Evolutionary conservation across 2,329 filamentous ascomycete species (phyloP), one percentile per base, ranked within the genome.

Genomic region (Pseudogymnoascus sp.): DNA sequence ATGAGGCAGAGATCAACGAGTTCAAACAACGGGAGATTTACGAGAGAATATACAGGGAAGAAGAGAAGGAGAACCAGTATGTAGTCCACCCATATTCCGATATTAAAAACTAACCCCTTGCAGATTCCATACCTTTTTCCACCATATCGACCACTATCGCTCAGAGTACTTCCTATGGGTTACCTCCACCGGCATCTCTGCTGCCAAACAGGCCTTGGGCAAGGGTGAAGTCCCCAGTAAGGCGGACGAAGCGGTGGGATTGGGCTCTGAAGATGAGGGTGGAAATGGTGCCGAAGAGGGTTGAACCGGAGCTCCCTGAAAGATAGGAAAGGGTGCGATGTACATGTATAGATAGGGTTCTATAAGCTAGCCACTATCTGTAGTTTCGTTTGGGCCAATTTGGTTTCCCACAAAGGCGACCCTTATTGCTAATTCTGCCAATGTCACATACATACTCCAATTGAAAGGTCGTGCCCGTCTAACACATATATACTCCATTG

Each of bases 1-100:
- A 88, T 70, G 85, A 93, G 65, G 84, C 86, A 59, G 84, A 91
- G 75, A 90, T 99, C 69, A 82, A 89, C 66, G 88, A 87, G 65
- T 99, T 99, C 77, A 97, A 97, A 79, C 87, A 96, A 73, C 79
- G 87, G 68, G 87, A 96, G 74, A 97, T 99, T 65, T 99, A 99
- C 74, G 85, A 90, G 71, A 84, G 91, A 23, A 96, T 97, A 68
- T 97, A 96, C 75, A 83, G 88, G 25, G 88, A 96, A 61, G 95
- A 97, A 75, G 90, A 95, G 76, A 85, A 88, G 74, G 88, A 91
- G 67, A 92, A 93, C 73, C 85, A 90, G 90, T 93, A 81, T 84
- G 90, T 68, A 49, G 16, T 14, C 28, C 43, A 28, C 21, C 38
- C 36, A 43, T 40, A 43, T 63, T 61, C 18, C 59, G 59, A 62